A percentile compares a stretch with the other conserved stretches of the same genome.
These are phyloP conservation scores for Coleophoma eucalyptorum DNA, from an alignment of 2,329 filamentous ascomycete genomes.

Conservation along the genomic window DNA sequence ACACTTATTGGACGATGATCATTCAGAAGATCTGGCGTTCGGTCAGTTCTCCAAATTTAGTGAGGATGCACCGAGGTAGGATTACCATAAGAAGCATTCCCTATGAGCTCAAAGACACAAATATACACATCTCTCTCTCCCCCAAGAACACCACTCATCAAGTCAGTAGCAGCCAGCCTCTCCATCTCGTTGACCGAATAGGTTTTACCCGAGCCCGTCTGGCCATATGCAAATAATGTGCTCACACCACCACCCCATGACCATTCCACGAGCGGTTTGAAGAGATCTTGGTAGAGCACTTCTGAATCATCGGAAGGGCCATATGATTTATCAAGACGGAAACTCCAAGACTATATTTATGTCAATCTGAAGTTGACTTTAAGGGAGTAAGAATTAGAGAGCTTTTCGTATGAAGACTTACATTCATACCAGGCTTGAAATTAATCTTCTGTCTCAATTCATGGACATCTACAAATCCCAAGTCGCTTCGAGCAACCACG, in stretches of 20 bases:
- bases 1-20: conserved; percentile 36
- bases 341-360: conserved; percentile 2
- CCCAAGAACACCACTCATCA: conserved; percentile 8
- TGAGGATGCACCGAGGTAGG: neutral
- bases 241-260: conserved; percentile 41
- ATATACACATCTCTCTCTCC: conserved; percentile 74
- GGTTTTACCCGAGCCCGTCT: conserved; percentile 44
- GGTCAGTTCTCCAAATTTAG: neutral
- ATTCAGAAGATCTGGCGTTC: conserved; percentile 35
- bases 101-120: conserved; percentile 89
- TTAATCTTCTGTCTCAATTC: conserved; percentile 6
- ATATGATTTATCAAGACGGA: conserved; percentile 9
- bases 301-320: conserved; percentile 6
- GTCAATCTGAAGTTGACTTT: neutral
- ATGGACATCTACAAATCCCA: conserved; percentile 2
- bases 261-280: conserved; percentile 33
- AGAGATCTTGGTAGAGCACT: conserved; percentile 10
- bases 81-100: conserved; percentile 58
- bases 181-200: conserved; percentile 38
- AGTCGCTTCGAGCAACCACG: neutral
- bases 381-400: neutral
- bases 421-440: conserved; percentile 1
- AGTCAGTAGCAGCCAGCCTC: conserved; percentile 22
- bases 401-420: neutral
- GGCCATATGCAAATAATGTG: conserved; percentile 44